Conservation (phyloP, 176 grass and related monocot genomes). For the Aechmea fasciata region DNA sequence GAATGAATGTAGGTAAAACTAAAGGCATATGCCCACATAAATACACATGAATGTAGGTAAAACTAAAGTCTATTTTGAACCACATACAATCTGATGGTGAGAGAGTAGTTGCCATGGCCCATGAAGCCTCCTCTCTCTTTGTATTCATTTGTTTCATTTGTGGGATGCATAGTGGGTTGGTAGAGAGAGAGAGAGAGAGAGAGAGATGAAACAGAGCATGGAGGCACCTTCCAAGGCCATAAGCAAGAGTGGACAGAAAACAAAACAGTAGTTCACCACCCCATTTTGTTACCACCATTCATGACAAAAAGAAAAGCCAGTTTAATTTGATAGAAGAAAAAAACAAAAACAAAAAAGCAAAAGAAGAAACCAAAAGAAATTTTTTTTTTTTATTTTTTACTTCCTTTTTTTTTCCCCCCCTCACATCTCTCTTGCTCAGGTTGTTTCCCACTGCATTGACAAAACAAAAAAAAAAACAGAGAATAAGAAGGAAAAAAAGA, state of each 20-base stretch:
- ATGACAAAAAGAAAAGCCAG: conserved; percentile 25
- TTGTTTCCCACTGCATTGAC: conserved; percentile 67
- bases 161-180: not conserved
- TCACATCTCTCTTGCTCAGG: conserved; percentile 24
- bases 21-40: not conserved
- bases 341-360: too few species aligned
- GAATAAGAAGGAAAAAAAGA: conserved; percentile 5
- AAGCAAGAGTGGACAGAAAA: conserved; percentile 2
- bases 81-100: conserved; percentile 1
- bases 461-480: conserved; percentile 17
- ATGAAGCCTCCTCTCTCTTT: conserved; percentile 4
- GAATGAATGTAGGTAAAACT: not conserved
- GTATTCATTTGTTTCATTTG: not conserved
- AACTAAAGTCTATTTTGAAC: conserved; percentile 5
- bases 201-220: not conserved
- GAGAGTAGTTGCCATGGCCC: not conserved
- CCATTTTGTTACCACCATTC: conserved; percentile 29
- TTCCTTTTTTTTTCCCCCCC: conserved; percentile 15
- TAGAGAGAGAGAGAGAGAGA: not conserved
- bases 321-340: not conserved
- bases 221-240: conserved; percentile 9
- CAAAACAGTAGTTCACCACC: conserved; percentile 14
- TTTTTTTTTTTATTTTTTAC: conserved; percentile 7
- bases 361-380: not conserved
- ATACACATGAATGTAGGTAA: conserved; percentile 5